A percentile compares a stretch with the other conserved stretches of the same genome.
Conservation (phyloP, 2,329 filamentous ascomycete genomes). For the Calonectria naviculata region DNA sequence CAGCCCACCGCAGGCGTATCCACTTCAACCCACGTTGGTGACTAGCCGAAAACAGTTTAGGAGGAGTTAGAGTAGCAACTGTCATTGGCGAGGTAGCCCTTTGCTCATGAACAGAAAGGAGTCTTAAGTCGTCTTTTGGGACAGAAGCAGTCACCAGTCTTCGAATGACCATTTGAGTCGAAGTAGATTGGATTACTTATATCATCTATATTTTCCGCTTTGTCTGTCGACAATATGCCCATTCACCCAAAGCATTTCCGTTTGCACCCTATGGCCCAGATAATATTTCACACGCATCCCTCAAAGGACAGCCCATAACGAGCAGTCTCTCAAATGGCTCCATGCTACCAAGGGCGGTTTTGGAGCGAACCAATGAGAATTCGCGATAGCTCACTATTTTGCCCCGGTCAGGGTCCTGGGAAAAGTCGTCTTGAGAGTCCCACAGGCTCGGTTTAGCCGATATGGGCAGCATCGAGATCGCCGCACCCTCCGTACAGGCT, state of each 20-base stretch:
- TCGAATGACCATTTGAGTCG: not conserved
- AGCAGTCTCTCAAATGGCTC: not conserved
- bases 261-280: not conserved
- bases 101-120: not conserved
- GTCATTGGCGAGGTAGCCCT: not conserved
- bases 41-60: too few relatives aligned
- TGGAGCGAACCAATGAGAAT: conserved; percentile 20
- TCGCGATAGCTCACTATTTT: not conserved
- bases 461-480: not conserved
- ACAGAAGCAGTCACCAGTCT: not conserved
- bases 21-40: not conserved
- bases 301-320: not conserved
- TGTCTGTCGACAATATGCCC: not conserved
- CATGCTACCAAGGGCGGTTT: not conserved
- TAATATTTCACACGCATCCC: not conserved
- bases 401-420: not conserved
- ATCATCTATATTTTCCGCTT: not conserved
- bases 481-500: not conserved
- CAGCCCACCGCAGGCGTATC: not conserved
- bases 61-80: too few relatives aligned
- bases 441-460: not conserved
- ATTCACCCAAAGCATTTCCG: not conserved
- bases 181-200: not conserved
- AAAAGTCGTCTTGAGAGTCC: not conserved
- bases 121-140: not conserved